Conservation (phyloP, 306 rosid genomes). For the Delonix regia region DNA sequence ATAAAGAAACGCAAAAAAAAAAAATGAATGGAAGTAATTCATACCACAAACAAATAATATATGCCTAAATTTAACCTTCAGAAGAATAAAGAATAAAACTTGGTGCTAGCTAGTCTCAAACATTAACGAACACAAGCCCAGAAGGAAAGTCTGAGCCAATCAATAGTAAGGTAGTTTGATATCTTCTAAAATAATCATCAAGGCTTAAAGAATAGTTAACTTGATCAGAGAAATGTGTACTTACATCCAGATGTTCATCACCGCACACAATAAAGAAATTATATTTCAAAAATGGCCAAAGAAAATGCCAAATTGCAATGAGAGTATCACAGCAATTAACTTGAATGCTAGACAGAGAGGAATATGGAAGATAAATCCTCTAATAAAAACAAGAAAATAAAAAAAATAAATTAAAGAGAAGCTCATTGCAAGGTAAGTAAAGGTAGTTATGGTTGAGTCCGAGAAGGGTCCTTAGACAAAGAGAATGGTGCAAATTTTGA, state of each 20-base stretch:
- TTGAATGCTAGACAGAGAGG: no score
- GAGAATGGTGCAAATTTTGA: no score
- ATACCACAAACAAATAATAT: conserved; percentile 27
- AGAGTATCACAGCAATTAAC: no score
- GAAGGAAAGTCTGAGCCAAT: background rate
- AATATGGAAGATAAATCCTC: no score
- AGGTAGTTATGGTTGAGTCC: no score
- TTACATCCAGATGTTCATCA: background rate
- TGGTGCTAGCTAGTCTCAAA: conserved; percentile 23
- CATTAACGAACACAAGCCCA: conserved; percentile 13
- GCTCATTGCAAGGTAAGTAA: no score
- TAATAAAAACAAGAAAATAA: no score
- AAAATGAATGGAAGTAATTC: conserved; percentile 14
- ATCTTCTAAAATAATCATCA: conserved; percentile 11
- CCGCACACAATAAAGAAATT: background rate
- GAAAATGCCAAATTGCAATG: no score
- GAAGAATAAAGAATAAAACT: conserved; percentile 11
- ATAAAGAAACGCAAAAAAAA: no score
- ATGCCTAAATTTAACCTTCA: background rate
- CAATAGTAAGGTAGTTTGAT: background rate
- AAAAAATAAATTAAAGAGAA: no score
- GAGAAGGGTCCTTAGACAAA: no score
- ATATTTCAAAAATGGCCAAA: no score
- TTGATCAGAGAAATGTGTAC: background rate
- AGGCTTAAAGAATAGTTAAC: background rate